Percentiles rank a stretch among this genome's conserved stretches.
These are phyloP conservation scores for Lactarius tabidus DNA, from an alignment of 768 basidiomycete genomes.

Conservation along the genomic window DNA sequence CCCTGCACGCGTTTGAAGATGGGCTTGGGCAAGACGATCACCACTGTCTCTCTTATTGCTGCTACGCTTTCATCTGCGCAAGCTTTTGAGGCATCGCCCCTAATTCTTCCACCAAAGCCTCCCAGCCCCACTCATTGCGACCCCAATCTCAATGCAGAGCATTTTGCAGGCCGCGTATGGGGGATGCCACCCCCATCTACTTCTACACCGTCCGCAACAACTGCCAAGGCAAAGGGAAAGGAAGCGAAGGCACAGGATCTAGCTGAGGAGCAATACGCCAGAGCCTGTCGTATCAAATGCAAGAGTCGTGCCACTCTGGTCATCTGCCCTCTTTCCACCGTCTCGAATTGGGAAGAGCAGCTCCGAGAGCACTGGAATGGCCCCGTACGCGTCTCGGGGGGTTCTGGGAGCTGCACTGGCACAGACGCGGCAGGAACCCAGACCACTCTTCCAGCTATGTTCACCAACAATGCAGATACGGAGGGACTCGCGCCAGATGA, in stretches of 20 bases:
- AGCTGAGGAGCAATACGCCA: constrained; percentile 61
- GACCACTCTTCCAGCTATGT: constrained; percentile 32
- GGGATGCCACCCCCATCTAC: constrained; percentile 62
- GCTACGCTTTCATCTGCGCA: constrained; percentile 70
- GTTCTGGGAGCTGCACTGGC: constrained; percentile 46
- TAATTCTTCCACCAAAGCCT: constrained; percentile 42
- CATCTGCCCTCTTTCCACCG: constrained; percentile 93
- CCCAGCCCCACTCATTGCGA: constrained; percentile 31
- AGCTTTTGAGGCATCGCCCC: constrained; percentile 53
- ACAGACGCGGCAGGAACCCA: constrained; percentile 34
- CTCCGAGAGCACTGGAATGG: constrained; percentile 97
- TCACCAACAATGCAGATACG: constrained; percentile 9
- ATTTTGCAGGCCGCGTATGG: constrained; percentile 80
- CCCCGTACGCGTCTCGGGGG: constrained; percentile 78
- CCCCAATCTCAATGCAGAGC: constrained; percentile 40
- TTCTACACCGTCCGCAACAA: constrained; percentile 25
- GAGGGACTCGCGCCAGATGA: neutral
- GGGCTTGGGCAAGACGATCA: constrained; percentile 97
- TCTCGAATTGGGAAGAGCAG: constrained; percentile 99
- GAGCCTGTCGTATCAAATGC: constrained; percentile 72
- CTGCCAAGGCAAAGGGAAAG: constrained; percentile 60
- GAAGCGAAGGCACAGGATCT: constrained; percentile 64
- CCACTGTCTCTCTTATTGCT: constrained; percentile 90
- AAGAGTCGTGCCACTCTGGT: constrained; percentile 92
- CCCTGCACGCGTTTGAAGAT: constrained; percentile 50